Conservation (phyloP, 2,329 filamentous ascomycete genomes). For the Zasmidium citrigriseum region DNA sequence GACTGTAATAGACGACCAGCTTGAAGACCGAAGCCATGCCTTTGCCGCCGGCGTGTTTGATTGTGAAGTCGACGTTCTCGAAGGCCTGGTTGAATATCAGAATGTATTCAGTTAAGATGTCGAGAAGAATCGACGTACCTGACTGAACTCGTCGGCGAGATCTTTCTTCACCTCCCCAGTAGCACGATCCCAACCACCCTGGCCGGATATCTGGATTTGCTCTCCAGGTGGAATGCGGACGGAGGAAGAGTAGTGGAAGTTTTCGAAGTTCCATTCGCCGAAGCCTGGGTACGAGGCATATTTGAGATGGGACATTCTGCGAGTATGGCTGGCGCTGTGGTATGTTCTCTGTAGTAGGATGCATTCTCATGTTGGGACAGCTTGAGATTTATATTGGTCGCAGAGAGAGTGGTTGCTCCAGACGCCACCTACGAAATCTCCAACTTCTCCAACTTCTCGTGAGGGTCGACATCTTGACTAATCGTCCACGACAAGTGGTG, state of each 20-base stretch:
- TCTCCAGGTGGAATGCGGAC: background rate
- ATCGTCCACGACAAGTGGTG: no score
- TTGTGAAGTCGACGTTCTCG: background rate
- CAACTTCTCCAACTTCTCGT: background rate
- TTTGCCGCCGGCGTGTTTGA: background rate
- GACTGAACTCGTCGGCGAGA: background rate
- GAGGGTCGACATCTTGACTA: no score
- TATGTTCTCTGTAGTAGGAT: no score
- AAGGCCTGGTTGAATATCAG: background rate
- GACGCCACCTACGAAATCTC: no score
- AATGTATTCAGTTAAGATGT: background rate
- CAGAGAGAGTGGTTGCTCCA: no score
- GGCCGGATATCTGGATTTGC: background rate
- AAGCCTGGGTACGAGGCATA: background rate
- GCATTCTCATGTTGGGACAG: no score
- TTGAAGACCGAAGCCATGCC: background rate
- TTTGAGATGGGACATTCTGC: background rate
- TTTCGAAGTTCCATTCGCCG: background rate
- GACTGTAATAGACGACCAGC: background rate
- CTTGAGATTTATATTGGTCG: no score
- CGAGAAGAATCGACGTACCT: background rate
- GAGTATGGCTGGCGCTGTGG: no score
- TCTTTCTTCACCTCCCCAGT: background rate
- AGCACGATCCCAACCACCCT: background rate
- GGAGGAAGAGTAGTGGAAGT: background rate